A percentile compares a stretch with the other conserved stretches of the same genome.
Evolutionary conservation across 2,329 filamentous ascomycete genomes (phyloP).

Genomic region (Ampelomyces quisqualis): DNA sequence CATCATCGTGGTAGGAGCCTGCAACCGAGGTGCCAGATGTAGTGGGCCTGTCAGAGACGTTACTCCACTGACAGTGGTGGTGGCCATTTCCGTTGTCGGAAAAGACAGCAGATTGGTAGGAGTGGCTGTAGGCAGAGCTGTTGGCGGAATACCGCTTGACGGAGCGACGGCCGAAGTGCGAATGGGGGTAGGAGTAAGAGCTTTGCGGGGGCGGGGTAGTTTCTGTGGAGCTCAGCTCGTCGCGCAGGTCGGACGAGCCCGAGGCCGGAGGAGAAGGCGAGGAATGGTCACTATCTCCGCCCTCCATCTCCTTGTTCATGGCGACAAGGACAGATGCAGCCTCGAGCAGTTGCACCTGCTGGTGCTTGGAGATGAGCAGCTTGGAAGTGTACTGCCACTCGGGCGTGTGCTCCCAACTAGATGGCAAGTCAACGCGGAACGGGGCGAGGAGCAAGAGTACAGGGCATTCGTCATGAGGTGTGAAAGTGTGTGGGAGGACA

Average conservation of each 20-base stretch:
- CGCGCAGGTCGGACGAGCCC: conserved; percentile 71
- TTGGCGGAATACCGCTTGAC: conserved; percentile 52
- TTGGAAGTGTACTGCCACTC: conserved; percentile 98
- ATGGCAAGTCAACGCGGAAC: conserved; percentile 38
- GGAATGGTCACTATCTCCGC: conserved; percentile 72
- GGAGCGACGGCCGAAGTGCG: conserved; percentile 36
- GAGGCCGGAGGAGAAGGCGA: conserved; percentile 81
- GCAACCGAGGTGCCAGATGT: conserved; percentile 63
- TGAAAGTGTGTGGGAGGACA: conserved; percentile 48
- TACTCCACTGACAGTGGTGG: conserved; percentile 70
- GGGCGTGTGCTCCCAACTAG: conserved; percentile 98
- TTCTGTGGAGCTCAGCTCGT: conserved; percentile 81
- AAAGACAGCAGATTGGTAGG: conserved; percentile 73
- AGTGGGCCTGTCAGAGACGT: conserved; percentile 68
- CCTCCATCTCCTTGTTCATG: conserved; percentile 72
- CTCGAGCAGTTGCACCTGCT: conserved; percentile 96
- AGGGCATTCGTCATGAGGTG: conserved; percentile 44
- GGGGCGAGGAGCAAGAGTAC: conserved; percentile 14
- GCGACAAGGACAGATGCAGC: conserved; percentile 92
- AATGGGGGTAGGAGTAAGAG: conserved; percentile 56
- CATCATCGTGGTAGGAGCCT: conserved; percentile 70
- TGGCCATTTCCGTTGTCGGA: conserved; percentile 57
- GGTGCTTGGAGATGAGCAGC: conserved; percentile 97
- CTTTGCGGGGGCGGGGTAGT: conserved; percentile 85
- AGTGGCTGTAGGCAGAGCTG: conserved; percentile 64